These are phyloP conservation scores for Escallonia herrerae DNA, from an alignment of 129 eudicot genomes.

Conservation along the genomic window DNA sequence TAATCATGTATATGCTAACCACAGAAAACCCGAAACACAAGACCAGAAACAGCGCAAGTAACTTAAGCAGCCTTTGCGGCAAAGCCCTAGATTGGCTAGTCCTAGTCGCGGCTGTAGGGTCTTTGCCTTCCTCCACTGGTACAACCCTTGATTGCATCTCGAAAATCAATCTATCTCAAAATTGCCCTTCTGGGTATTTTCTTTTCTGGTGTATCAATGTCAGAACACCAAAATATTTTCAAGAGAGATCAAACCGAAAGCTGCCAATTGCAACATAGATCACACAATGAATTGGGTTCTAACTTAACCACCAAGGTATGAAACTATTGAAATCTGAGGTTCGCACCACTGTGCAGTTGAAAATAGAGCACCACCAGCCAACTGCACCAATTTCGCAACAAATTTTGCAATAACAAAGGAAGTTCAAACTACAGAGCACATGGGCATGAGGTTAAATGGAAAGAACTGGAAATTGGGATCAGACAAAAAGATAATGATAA, in stretches of 20 bases:
- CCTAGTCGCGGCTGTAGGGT: conserved; percentile 35
- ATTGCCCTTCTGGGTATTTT: conserved; percentile 12
- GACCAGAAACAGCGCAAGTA: conserved; percentile 56
- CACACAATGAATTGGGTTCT: not conserved
- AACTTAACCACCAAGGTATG: conserved; percentile 4
- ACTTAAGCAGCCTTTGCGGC: conserved; percentile 55
- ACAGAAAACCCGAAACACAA: conserved; percentile 55
- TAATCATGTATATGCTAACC: conserved; percentile 59
- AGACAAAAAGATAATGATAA: not conserved
- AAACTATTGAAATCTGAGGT: not conserved
- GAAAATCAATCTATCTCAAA: not conserved
- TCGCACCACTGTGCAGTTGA: not conserved
- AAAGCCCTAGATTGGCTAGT: conserved; percentile 69
- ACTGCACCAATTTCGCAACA: not conserved
- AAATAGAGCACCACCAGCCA: not conserved
- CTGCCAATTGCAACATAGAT: not conserved
- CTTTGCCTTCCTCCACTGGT: conserved; percentile 80
- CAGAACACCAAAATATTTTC: not conserved
- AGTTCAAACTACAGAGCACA: not conserved
- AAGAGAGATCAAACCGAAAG: not conserved
- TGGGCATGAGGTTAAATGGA: not conserved
- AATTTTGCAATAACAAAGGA: not conserved
- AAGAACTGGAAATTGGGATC: not conserved
- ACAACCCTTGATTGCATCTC: conserved; percentile 21
- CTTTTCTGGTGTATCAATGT: conserved; percentile 13